Conservation (phyloP, 306 rosid genomes). For the Calophaca sinica region DNA sequence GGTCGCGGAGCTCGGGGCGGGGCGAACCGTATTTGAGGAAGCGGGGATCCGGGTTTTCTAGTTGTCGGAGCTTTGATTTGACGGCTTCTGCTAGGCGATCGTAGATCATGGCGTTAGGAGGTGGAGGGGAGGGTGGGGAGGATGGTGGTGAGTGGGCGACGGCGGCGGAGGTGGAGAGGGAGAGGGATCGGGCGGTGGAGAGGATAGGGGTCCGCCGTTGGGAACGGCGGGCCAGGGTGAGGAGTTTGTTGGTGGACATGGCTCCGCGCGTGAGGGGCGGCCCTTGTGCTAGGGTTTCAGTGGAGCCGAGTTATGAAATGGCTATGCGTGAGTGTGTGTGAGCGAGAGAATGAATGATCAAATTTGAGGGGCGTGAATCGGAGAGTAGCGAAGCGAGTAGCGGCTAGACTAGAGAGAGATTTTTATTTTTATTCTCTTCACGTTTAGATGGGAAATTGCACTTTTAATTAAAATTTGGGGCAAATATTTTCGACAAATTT, state of each 20-base stretch:
- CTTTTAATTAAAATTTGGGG: neutral
- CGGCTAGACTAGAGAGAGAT: neutral
- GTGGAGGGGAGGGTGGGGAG: slow-evolving; percentile 73
- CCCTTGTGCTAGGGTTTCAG: slow-evolving; percentile 44
- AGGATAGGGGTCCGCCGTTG: slow-evolving; percentile 40
- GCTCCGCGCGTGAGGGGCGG: slow-evolving; percentile 41
- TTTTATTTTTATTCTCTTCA: neutral
- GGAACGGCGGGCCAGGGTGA: slow-evolving; percentile 73
- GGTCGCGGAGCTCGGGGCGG: slow-evolving; percentile 66
- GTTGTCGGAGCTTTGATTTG: slow-evolving; percentile 69
- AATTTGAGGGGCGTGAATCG: neutral
- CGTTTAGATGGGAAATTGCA: neutral
- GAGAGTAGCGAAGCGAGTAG: neutral
- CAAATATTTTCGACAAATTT: no score
- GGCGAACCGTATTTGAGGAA: slow-evolving; percentile 94
- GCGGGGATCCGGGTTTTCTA: slow-evolving; percentile 85
- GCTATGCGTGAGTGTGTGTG: neutral
- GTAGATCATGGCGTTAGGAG: slow-evolving; percentile 87
- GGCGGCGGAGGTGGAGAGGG: slow-evolving; percentile 44
- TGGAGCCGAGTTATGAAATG: neutral
- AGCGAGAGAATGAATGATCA: neutral
- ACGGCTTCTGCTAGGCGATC: slow-evolving; percentile 86
- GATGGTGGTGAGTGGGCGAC: slow-evolving; percentile 51
- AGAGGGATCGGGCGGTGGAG: slow-evolving; percentile 35
- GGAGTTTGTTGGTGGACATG: slow-evolving; percentile 83